Evolutionary conservation across 108 stramenopile species (phyloP), one percentile per base, ranked within the genome.

Genomic region (Discostella pseudostelligera): DNA sequence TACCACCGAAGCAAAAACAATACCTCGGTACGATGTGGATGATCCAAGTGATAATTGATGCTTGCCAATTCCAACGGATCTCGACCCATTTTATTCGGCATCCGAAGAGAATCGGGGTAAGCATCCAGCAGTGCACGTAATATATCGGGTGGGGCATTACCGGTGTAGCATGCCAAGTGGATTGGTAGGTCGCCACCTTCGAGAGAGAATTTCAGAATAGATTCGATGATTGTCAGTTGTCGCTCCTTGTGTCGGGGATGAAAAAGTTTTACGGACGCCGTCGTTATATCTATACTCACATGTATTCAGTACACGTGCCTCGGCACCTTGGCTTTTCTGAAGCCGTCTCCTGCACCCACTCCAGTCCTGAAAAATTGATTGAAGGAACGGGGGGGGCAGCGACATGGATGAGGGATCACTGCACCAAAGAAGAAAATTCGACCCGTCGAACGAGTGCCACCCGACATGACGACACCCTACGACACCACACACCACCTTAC

Each of bases 41-140:
- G 24, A 37, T 32, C 61, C 6, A 62, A 0, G 8, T 50, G n/a
- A 54, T 75, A 75, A 47, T 75, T 75, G 14, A 63, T 75, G 2
- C 43, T 13, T 17, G 74, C 74, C 19, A 75, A 37, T 17, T 69
- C 68, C 46, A 75, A 26, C 22, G 74, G 68, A 48, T 57, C 43
- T 16, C 54, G 43, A 28, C 67, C 67, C 53, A 25, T 16, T 11
- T 69, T 69, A 50, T 75, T 75, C 9, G 56, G n/a, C 14, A 46
- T 62, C 19, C 45, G 39, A 3, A 63, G 9, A 7, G 74, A 47
- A 16, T 37, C 54, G 20, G 74, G 74, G 49, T 69, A 44, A 0
- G 74, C 74, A 56, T 69, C 54, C 4, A 75, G 56, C 21, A 75
- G 56, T 4, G 61, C 68, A 19, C 40, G 68, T 12, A 75, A 69